These are phyloP conservation scores for Talaromyces albobiverticillius DNA, from an alignment of 2,329 filamentous ascomycete genomes.

Conservation along the genomic window DNA sequence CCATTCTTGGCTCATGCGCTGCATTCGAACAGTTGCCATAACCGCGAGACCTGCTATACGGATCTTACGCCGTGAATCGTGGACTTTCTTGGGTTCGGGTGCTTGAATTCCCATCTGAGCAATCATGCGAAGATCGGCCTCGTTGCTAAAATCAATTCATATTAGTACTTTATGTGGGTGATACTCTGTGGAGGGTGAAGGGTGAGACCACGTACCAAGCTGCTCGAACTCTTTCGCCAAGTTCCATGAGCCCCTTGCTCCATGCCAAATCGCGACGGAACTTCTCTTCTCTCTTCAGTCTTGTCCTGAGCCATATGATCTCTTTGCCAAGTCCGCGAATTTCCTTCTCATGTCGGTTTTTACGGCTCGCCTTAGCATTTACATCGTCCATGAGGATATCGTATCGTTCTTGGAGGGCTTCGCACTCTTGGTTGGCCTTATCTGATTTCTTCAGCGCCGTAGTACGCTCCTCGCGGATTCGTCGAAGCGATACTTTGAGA, in stretches of 20 bases:
- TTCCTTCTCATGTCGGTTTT: slow-evolving; percentile 56
- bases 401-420: slow-evolving; percentile 57
- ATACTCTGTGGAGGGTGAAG: background rate
- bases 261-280: slow-evolving; percentile 79
- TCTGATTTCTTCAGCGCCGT: slow-evolving; percentile 41
- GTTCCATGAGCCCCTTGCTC: slow-evolving; percentile 82
- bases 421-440: slow-evolving; percentile 39
- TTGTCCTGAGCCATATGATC: slow-evolving; percentile 84
- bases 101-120: slow-evolving; percentile 71
- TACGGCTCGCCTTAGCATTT: slow-evolving; percentile 39
- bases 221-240: slow-evolving; percentile 61
- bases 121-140: slow-evolving; percentile 82
- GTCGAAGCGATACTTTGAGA: slow-evolving; percentile 60
- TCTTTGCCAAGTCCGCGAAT: slow-evolving; percentile 82
- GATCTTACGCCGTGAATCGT: slow-evolving; percentile 40
- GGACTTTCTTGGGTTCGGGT: slow-evolving; percentile 27
- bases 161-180: slow-evolving; percentile 3
- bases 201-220: slow-evolving; percentile 71
- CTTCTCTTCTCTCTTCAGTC: slow-evolving; percentile 73
- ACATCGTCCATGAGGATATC: slow-evolving; percentile 58
- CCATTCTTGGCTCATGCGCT: slow-evolving; percentile 45
- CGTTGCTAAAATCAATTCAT: slow-evolving; percentile 64
- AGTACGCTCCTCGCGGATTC: slow-evolving; percentile 50
- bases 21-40: slow-evolving; percentile 46
- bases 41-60: slow-evolving; percentile 41